Evolutionary conservation across 345 rosid genomes (phyloP).

Genomic region (Brassica juncea): DNA sequence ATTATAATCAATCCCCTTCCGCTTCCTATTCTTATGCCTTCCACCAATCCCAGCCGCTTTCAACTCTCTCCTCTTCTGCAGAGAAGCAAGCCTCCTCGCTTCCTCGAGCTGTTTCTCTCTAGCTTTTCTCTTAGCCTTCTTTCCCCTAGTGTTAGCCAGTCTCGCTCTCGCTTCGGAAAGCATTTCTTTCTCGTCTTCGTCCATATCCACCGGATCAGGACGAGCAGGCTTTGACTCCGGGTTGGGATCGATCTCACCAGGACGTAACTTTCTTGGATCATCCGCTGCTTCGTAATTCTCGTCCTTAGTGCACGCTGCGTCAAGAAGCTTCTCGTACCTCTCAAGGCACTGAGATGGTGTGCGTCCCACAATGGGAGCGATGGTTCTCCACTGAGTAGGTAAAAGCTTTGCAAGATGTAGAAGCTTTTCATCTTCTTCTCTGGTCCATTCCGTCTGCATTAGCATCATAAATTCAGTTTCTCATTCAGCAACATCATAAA

Average conservation of each 20-base stretch:
- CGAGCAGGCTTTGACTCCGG: slow-evolving; percentile 99
- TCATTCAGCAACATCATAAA: not conserved
- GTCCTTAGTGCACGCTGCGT: slow-evolving; percentile 96
- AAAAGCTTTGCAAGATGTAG: slow-evolving; percentile 98
- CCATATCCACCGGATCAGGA: slow-evolving; percentile 99
- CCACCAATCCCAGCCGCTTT: slow-evolving; percentile 97
- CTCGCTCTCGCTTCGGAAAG: slow-evolving; percentile 99
- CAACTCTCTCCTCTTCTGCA: slow-evolving; percentile 94
- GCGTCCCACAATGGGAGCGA: slow-evolving; percentile 98
- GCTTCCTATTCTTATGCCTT: slow-evolving; percentile 79
- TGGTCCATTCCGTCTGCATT: slow-evolving; percentile 95
- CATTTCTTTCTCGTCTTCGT: slow-evolving; percentile 99
- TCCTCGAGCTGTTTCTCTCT: slow-evolving; percentile 99
- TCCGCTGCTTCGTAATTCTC: slow-evolving; percentile 94
- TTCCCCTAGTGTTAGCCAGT: slow-evolving; percentile 91
- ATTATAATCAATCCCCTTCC: slow-evolving; percentile 96
- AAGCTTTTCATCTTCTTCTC: slow-evolving; percentile 98
- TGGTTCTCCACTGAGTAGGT: slow-evolving; percentile 99
- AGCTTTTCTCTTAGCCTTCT: slow-evolving; percentile 97
- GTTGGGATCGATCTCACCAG: slow-evolving; percentile 98
- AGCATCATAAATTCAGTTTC: slow-evolving; percentile 26
- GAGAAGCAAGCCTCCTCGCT: slow-evolving; percentile 98
- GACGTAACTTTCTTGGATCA: slow-evolving; percentile 93
- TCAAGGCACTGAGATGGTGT: slow-evolving; percentile 99
- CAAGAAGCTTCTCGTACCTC: slow-evolving; percentile 95